A percentile compares a stretch with the other conserved stretches of the same genome.
phyloP scores from a whole-genome alignment of 2,329 filamentous ascomycete genomes.

The Lecanosticta acicola region DNA sequence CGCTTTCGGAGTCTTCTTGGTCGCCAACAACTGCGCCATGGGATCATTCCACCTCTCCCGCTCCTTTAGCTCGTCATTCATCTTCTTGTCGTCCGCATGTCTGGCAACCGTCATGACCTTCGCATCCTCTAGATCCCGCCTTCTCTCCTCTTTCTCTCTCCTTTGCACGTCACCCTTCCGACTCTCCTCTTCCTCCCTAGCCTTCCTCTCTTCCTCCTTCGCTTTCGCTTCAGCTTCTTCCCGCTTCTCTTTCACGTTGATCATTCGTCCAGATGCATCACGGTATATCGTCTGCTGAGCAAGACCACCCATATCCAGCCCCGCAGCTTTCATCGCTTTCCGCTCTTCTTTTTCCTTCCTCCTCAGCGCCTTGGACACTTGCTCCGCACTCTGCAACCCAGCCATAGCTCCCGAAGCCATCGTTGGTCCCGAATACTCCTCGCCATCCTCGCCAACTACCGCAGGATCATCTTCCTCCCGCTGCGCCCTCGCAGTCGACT shows the following conservation, averaged over 20 bases:
- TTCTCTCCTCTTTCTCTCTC: constrained; percentile 58
- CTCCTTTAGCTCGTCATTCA: constrained; percentile 78
- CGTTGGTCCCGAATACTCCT: constrained; percentile 46
- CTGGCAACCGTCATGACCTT: constrained; percentile 75
- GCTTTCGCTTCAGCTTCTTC: constrained; percentile 78
- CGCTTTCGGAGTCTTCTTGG: constrained; percentile 53
- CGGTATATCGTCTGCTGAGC: constrained; percentile 85
- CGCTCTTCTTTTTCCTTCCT: constrained; percentile 62
- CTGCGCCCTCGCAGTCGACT: constrained; percentile 26
- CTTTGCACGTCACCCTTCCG: constrained; percentile 82
- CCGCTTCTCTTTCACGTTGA: constrained; percentile 85
- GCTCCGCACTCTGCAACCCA: constrained; percentile 75
- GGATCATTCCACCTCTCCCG: constrained; percentile 88
- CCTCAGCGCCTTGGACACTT: constrained; percentile 56
- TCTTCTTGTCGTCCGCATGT: constrained; percentile 72
- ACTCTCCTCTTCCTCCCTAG: constrained; percentile 60
- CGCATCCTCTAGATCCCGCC: constrained; percentile 69
- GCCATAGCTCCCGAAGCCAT: constrained; percentile 88
- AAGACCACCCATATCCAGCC: constrained; percentile 38
- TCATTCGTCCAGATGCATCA: constrained; percentile 88
- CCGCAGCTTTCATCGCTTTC: constrained; percentile 43
- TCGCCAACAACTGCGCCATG: constrained; percentile 70
- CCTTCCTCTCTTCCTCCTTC: constrained; percentile 62
- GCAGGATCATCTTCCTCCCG: constrained; percentile 45
- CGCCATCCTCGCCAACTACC: constrained; percentile 45